Evolutionary conservation across 2,329 filamentous ascomycete genomes (phyloP).

Genomic region (Pestalotiopsis sp.): DNA sequence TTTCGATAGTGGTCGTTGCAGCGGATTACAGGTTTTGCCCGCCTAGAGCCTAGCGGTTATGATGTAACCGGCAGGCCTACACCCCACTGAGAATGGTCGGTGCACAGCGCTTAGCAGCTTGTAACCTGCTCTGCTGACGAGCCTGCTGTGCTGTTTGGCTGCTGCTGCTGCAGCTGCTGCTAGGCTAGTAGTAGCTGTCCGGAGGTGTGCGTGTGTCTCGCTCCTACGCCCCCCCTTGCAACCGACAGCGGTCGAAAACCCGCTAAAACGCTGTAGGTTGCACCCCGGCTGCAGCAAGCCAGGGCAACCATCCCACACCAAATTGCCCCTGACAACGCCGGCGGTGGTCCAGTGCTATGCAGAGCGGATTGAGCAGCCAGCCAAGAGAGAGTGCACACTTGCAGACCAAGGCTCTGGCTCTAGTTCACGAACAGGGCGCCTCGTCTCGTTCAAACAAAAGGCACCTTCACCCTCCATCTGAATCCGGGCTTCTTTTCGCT

Average conservation of each 20-base stretch:
- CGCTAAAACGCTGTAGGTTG: slow-evolving; percentile 13
- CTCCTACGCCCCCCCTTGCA: slow-evolving; percentile 3
- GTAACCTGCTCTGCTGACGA: background rate
- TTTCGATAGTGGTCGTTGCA: background rate
- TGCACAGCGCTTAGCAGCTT: slow-evolving; percentile 14
- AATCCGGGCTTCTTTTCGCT: slow-evolving; percentile 6
- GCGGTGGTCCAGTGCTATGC: background rate
- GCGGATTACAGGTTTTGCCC: slow-evolving; percentile 14
- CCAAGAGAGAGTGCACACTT: background rate
- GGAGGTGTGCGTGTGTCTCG: background rate
- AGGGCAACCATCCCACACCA: slow-evolving; percentile 15
- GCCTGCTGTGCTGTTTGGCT: slow-evolving; percentile 25
- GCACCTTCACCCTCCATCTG: slow-evolving; percentile 15
- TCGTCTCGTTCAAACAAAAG: slow-evolving; percentile 17
- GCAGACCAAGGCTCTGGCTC: background rate
- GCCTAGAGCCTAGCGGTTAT: slow-evolving; percentile 3
- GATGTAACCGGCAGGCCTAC: slow-evolving; percentile 14
- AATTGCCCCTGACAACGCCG: slow-evolving; percentile 20
- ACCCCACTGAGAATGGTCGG: background rate
- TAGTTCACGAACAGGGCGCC: background rate
- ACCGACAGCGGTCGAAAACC: slow-evolving; percentile 18
- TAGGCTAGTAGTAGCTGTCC: slow-evolving; percentile 21
- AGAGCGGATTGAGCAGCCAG: background rate
- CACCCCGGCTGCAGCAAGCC: slow-evolving; percentile 8
- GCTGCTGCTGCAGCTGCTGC: slow-evolving; percentile 15